A percentile compares a stretch with the other conserved stretches of the same genome.
Conservation (phyloP, 2,329 filamentous ascomycete species). For the Ceratocystis albifundus region DNA sequence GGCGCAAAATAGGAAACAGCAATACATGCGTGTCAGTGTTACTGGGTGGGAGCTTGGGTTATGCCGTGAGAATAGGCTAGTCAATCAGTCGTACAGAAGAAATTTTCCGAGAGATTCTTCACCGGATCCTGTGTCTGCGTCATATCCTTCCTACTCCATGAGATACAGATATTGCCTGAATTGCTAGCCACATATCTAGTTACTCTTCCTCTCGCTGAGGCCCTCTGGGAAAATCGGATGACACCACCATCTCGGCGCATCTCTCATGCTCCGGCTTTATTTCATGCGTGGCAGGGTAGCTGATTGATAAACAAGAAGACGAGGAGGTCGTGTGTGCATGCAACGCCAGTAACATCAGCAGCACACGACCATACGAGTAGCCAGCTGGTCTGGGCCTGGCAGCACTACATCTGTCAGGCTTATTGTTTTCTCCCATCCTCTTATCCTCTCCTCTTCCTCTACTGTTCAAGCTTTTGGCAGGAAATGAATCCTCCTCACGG, state of each 20-base stretch:
- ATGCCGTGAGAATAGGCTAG: too few relatives aligned
- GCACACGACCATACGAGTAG: neutral
- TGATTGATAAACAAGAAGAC: neutral
- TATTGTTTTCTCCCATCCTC: conserved; percentile 1
- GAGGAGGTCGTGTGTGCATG: neutral
- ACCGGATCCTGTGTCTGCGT: neutral
- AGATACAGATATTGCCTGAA: neutral
- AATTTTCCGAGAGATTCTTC: neutral
- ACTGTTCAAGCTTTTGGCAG: neutral
- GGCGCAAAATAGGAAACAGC: neutral
- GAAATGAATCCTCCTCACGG: neutral
- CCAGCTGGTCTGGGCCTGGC: neutral
- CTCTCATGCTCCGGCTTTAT: neutral
- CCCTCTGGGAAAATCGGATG: neutral
- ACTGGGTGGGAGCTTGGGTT: too few relatives aligned
- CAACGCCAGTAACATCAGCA: too few relatives aligned
- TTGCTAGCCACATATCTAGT: neutral
- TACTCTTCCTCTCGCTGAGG: neutral
- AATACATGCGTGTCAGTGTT: neutral
- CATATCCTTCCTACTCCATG: neutral
- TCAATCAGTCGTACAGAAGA: too few relatives aligned
- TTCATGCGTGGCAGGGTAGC: neutral
- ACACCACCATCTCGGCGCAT: neutral
- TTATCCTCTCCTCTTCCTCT: neutral
- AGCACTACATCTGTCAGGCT: neutral